These are phyloP conservation scores for Isoetes taiwanensis DNA, from an alignment of 75 land plant genomes.

Conservation along the genomic window DNA sequence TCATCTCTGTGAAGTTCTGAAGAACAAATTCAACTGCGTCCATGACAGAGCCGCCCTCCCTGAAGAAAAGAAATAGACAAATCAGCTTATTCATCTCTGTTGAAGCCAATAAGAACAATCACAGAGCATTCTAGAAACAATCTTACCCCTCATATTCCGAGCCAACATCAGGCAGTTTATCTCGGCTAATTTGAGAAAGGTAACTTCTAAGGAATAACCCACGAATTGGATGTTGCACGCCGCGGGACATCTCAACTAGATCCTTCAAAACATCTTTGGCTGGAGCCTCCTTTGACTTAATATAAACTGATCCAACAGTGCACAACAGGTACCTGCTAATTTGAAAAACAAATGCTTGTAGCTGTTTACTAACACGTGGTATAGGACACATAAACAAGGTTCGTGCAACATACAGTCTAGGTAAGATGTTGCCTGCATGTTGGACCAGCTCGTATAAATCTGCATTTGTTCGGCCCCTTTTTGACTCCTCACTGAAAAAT, in stretches of 20 bases:
- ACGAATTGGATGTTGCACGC: conserved; percentile 90
- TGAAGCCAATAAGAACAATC: neutral
- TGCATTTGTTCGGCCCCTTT: conserved; percentile 64
- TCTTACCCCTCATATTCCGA: conserved; percentile 93
- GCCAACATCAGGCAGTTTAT: conserved; percentile 92
- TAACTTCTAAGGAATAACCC: conserved; percentile 95
- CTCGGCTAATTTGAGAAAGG: conserved; percentile 82
- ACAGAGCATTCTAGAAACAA: neutral
- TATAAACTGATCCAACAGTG: conserved; percentile 96
- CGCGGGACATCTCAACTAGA: conserved; percentile 97
- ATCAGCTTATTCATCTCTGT: neutral
- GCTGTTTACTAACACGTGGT: neutral
- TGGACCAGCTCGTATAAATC: conserved; percentile 94
- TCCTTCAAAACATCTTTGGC: conserved; percentile 95
- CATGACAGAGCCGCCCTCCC: conserved; percentile 75
- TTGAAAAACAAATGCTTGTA: neutral
- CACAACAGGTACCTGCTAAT: conserved; percentile 73
- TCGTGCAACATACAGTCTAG: conserved; percentile 51
- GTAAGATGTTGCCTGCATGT: conserved; percentile 89
- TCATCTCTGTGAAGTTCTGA: conserved; percentile 98
- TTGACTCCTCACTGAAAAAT: conserved; percentile 70
- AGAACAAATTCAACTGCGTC: conserved; percentile 96
- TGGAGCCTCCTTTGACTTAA: conserved; percentile 94
- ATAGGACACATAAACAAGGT: neutral
- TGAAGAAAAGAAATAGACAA: conserved; percentile 11